Conservation (phyloP, 164 flowering plant species). For the Amborella trichopoda region DNA sequence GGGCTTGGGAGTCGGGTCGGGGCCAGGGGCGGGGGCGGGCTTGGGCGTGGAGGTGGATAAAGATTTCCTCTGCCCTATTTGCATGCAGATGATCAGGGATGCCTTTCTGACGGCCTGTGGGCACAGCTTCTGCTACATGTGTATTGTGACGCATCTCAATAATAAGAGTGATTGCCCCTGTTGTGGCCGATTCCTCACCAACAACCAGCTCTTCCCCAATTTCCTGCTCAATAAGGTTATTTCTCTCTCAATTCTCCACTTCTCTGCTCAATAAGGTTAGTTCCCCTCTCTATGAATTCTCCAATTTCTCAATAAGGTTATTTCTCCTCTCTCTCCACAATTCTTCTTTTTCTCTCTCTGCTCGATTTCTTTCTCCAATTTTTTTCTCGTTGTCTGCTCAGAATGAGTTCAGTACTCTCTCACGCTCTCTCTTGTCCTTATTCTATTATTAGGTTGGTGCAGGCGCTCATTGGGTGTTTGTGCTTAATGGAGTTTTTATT, state of each 20-base stretch:
- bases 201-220: conserved; percentile 69
- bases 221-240: conserved; percentile 75
- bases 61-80: conserved; percentile 81
- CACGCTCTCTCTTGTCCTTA: no score
- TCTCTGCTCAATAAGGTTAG: not conserved
- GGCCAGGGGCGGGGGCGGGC: no score
- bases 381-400: not conserved
- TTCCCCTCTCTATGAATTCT: not conserved
- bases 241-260: not conserved
- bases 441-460: no score
- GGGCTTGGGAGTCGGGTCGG: no score
- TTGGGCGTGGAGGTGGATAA: conserved; percentile 42
- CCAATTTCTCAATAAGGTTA: no score
- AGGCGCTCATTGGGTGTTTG: no score
- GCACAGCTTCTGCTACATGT: conserved; percentile 96
- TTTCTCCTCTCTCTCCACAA: not conserved
- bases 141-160: conserved; percentile 77
- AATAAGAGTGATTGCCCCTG: conserved; percentile 94
- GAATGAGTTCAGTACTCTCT: no score
- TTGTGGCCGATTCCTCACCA: conserved; percentile 59
- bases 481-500: no score
- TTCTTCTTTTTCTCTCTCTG: not conserved
- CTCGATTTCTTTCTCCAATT: not conserved
- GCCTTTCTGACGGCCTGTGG: conserved; percentile 93
- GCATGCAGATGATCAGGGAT: conserved; percentile 91